Base-by-base conservation (phyloP, 2,329 filamentous ascomycete genomes). In the Ceratocystis albifundus region DNA sequence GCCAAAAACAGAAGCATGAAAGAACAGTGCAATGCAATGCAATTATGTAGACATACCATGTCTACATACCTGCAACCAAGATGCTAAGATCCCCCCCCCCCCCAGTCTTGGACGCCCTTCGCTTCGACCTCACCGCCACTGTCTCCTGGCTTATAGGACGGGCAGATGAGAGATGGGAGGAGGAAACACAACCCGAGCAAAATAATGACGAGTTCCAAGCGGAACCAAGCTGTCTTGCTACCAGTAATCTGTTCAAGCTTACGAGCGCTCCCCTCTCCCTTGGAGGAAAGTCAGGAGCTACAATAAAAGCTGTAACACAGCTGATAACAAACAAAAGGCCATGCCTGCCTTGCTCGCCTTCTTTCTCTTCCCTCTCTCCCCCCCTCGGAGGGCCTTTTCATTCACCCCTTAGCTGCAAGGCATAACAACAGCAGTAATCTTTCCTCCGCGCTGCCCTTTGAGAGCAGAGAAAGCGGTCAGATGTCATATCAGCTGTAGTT, bases 381-480 rank as follows among this genome's bases (percentile, higher is more conserved):
- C 7, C 12, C 50, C 50, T 4, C 7, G 20, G 32, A 12, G 32
- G 32, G 2, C 32, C 8, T 36, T 22, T 55, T 22, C 20, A 22
- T 25, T 2, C 50, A 55, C 30, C 50, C 50, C 50, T 55, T 15
- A 15, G 25, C 50, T 55, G 50, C 50, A 55, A 55, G 50, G 50
- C 22, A 55, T 55, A 30, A 15, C 17, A n/a, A 55, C 30, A 25
- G 30, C 20, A 25, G n/a, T 55, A 22, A 22, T 28, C 10, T 22
- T 55, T 25, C 50, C 50, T 28, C 25, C 32, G 8, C 32, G 32
- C 32, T 0, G 32, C 32, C 32, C 32, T 36, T 36, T 12, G 32
- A 36, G 50, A 55, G 50, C 50, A 55, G 15, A 55, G 20, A 22
- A 55, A 25, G 50, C 50, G 50, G 50, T 55, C 50, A 55, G 50